Evolutionary conservation across 345 rosid genomes (phyloP), one percentile per base, ranked within the genome.

Genomic region (Diplotaxis tenuifolia): DNA sequence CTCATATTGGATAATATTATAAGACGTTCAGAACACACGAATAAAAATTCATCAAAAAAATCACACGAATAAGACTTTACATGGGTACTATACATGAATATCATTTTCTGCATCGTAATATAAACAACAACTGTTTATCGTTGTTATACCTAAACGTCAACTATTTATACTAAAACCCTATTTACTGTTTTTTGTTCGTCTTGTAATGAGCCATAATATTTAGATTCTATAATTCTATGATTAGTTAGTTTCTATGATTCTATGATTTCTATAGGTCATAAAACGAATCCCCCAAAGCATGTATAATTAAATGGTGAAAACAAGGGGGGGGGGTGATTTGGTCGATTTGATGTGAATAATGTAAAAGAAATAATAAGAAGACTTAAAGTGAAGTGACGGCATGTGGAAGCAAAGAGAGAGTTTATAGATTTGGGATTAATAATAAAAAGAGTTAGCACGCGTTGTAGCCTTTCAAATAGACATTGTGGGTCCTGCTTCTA

Each of bases 391-490:
- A 76, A 63, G 75, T 70, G 79, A 70, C 65, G 75, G 54, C 54
- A 47, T 16, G 54, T 47, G 54, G 54, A 47, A 47, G 54, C 54
- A 47, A 47, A 47, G 54, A 47, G 54, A 47, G 54, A 47, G 54
- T 47, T 47, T 15, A 15, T 47, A 47, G 21, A 47, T 47, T 16
- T 16, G 54, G 1, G 54, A 45, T 47, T 47, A 47, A 47, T 16
- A 47, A 47, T 47, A 47, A 47, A 47, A 47, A 27, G 70, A 40
- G 31, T 54, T 58, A 77, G 76, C 80, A 77, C 80, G 80, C 80
- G 54, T 77, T 77, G 80, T 77, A 77, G 80, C 72, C 80, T 77
- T 71, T 77, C 57, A 49, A 58, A 71, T 67, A 40, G 5, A 71
- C 76, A 71, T 14, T 71, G 8, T 58, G 50, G 80, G 67, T 21